Base-by-base conservation (phyloP, 2,329 filamentous ascomycete species). In the Onygenales sp. region DNA sequence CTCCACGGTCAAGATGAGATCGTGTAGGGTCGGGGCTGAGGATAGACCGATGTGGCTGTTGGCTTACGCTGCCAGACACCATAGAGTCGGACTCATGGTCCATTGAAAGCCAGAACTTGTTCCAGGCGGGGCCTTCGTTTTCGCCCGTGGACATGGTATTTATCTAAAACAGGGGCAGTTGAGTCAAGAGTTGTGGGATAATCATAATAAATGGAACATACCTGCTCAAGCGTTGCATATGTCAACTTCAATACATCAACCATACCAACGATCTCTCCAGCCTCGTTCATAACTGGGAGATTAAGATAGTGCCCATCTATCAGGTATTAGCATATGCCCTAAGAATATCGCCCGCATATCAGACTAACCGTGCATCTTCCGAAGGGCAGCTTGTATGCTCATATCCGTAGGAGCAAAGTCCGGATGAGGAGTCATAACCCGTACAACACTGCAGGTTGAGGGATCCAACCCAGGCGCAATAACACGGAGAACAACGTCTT, bases 391-490 rank as follows among this genome's bases (percentile, higher is more conserved):
- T 75, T 98, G 93, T 66, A 98, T 97, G 71, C 85, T 97, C 93
- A 98, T 97, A 71, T 97, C 92, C 76, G 95, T 89, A 33, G 93
- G 91, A 54, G 93, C 93, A 80, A 98, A 98, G 71, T 98, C 93
- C 6, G 93, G 93, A 69, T 98, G 93, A 59, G 93, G 93, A 36
- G 93, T 98, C 93, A 98, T 98, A 61, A 98, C 93, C 63, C 93
- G 86, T 60, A 98, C 92, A 57, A 98, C 93, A 69, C 92, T 97
- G 80, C 93, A 98, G 65, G 86, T 97, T 56, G 84, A 80, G 45
- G 93, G 93, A 70, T 98, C 93, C 55, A 98, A 80, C 14, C 93
- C 93, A 49, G 93, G 93, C 52, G 93, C 93, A 73, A 98, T 98
- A 56, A 98, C 93, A 71, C 93, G 89, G 55, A 98, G 80, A 55